Base-by-base conservation (phyloP, 2,329 filamentous ascomycete genomes). In the Trichoderma arundinaceum region DNA sequence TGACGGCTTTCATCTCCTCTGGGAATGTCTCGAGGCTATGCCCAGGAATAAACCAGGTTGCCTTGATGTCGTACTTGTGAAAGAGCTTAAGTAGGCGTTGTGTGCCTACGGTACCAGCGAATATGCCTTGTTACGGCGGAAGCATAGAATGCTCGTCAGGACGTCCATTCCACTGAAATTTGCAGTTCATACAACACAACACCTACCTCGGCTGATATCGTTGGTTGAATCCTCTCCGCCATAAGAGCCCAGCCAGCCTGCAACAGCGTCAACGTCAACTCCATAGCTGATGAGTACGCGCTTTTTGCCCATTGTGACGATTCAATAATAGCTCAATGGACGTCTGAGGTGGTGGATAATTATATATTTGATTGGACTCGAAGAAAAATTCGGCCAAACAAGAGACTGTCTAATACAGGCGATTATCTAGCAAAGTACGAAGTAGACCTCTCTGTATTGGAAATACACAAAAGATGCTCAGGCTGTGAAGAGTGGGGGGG, bases 21-120 rank as follows among this genome's bases (percentile, higher is more conserved):
- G 81, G 81, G 64, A 84, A 83, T 0, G 82, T 82, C 69, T 84
- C 81, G 4, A 84, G 75, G 22, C 77, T 79, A 69, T 84, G 81
- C 0, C 81, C 80, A 0, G 81, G 80, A 52, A 84, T 82, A 68
- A 83, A 85, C 81, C 80, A 84, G 2, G 52, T 54, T 9, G 52
- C 28, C 19, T 54, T 54, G 35, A 54, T 54, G 17, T 41, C 32
- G 38, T 54, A 54, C 13, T 41, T 54, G 35, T 22, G 35, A 12
- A 54, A 54, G 33, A 54, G 52, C 10, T 90, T 91, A 32, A 93
- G 81, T 1, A 93, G 80, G 1, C 90, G 85, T 13, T 83, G 81
- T 0, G 85, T 86, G 44, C 89, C 88, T 39, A 89, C 79, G 0
- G 88, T 90, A 15, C 90, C 90, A 1, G 90, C 90, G 70, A 87